Conservation (phyloP, 2,329 filamentous ascomycete species). For the Thelonectria rubi region DNA sequence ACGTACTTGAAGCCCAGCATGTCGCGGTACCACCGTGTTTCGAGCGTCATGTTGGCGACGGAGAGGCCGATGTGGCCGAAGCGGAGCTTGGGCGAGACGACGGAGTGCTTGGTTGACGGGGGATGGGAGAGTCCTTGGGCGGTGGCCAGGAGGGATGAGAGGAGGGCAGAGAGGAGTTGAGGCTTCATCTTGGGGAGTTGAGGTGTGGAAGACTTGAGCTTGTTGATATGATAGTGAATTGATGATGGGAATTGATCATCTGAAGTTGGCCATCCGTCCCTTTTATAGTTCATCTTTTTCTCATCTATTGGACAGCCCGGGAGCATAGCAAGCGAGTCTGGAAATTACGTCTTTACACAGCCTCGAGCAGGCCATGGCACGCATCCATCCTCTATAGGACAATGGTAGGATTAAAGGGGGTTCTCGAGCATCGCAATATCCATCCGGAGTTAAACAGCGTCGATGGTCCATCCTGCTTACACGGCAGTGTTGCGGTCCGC, state of each 20-base stretch:
- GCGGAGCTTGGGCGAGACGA: conserved; percentile 1
- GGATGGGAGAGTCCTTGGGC: not conserved
- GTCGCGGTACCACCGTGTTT: conserved; percentile 3
- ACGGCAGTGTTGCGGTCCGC: not conserved
- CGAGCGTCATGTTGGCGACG: conserved; percentile 5
- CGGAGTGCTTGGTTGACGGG: not conserved
- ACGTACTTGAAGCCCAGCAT: conserved; percentile 6
- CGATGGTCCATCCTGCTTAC: not conserved
- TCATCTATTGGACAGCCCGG: no score
- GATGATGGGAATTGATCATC: not conserved
- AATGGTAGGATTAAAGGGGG: no score
- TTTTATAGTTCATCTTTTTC: not conserved
- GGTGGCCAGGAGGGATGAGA: not conserved
- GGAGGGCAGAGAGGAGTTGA: not conserved
- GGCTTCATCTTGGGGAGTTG: not conserved
- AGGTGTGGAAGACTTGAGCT: not conserved
- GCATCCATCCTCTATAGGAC: not conserved
- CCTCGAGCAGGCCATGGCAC: not conserved
- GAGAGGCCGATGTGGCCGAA: conserved; percentile 3
- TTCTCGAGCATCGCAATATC: not conserved
- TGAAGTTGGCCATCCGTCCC: not conserved
- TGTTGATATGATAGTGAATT: not conserved
- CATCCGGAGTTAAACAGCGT: not conserved
- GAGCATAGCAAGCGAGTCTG: no score
- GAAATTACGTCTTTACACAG: not conserved